phyloP scores from a whole-genome alignment of 177 flowering plant genomes.

The Vitis hybrid region DNA sequence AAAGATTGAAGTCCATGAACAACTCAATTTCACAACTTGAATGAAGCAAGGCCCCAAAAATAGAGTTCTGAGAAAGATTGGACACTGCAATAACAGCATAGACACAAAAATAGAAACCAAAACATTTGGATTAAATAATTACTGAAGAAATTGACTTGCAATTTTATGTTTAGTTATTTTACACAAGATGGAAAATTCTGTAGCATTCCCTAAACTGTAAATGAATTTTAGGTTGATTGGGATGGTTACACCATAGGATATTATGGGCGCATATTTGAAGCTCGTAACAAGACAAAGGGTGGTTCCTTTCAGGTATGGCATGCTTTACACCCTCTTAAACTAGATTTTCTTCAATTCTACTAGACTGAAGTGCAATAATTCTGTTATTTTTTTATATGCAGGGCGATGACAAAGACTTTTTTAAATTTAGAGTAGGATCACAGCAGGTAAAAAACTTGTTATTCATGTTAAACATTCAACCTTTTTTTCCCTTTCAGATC shows the following conservation, averaged over 20 bases:
- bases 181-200: neutral
- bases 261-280: constrained; percentile 98
- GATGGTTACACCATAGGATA: constrained; percentile 98
- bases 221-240: constrained; percentile 77
- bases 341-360: neutral
- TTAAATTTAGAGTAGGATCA: constrained; percentile 82
- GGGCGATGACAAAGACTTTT: constrained; percentile 91
- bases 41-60: too few species aligned
- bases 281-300: constrained; percentile 97
- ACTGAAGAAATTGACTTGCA: too few species aligned
- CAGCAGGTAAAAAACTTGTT: constrained; percentile 52
- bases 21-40: too few species aligned
- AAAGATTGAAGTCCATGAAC: too few species aligned
- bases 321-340: constrained; percentile 6
- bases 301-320: constrained; percentile 85
- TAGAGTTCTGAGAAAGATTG: too few species aligned
- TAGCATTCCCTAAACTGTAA: neutral
- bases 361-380: neutral
- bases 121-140: too few species aligned
- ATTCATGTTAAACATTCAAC: neutral
- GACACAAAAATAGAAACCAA: too few species aligned
- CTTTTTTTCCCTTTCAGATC: neutral
- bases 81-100: too few species aligned
- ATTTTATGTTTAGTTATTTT: neutral
- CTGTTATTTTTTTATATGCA: constrained; percentile 22